Conservation (phyloP, 208 protist genomes). For the Trypanosoma rangeli region DNA sequence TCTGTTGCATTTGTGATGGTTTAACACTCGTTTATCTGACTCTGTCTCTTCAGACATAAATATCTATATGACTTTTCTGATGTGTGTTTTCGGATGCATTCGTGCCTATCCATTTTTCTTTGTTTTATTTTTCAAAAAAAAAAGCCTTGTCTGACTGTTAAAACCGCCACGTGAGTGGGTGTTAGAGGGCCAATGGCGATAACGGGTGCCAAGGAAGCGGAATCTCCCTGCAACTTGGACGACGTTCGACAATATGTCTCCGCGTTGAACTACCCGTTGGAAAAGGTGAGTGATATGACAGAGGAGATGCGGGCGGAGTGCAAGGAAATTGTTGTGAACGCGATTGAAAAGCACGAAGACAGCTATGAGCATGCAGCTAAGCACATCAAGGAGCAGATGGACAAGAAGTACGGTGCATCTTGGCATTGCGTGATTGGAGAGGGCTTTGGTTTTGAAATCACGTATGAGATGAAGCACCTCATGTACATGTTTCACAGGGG, state of each 20-base stretch:
- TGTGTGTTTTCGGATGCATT: constrained; percentile 12
- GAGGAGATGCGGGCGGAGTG: constrained; percentile 94
- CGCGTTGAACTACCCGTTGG: constrained; percentile 78
- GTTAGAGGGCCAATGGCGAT: constrained; percentile 33
- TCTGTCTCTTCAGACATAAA: background rate
- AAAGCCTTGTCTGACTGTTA: background rate
- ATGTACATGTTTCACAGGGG: constrained; percentile 95
- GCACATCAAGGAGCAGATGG: constrained; percentile 94
- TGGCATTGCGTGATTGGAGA: constrained; percentile 96
- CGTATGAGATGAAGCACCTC: constrained; percentile 93
- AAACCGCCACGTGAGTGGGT: constrained; percentile 11
- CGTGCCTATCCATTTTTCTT: constrained; percentile 11
- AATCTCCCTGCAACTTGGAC: constrained; percentile 79
- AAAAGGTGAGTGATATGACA: constrained; percentile 95
- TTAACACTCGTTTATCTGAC: constrained; percentile 13
- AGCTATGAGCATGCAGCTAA: constrained; percentile 94
- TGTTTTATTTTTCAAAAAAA: constrained; percentile 1
- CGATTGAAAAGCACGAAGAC: constrained; percentile 90
- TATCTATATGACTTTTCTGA: constrained; percentile 3
- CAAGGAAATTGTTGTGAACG: constrained; percentile 94
- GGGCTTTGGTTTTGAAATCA: constrained; percentile 94
- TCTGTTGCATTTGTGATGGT: constrained; percentile 20
- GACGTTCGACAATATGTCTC: constrained; percentile 76
- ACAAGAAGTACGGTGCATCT: constrained; percentile 93
- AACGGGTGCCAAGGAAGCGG: constrained; percentile 63